A percentile compares a stretch with the other conserved stretches of the same genome.
These are phyloP conservation scores for Cyclotella distinguenda DNA, from an alignment of 108 stramenopile genomes.

Conservation along the genomic window DNA sequence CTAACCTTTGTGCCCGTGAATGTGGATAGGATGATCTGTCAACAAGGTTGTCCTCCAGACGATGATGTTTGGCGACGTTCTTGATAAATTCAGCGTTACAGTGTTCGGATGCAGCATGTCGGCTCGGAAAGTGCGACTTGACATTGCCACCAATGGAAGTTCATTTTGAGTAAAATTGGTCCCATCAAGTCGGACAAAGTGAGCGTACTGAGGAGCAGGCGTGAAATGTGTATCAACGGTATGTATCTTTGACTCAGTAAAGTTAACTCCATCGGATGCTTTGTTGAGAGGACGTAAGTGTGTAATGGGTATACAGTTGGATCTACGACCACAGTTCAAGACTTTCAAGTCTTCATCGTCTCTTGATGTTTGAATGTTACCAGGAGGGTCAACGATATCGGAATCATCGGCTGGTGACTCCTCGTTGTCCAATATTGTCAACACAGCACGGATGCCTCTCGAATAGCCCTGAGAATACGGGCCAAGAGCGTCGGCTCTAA, in stretches of 20 bases:
- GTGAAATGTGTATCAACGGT: slow-evolving; percentile 12
- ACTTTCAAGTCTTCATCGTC: background rate
- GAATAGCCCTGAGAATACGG: slow-evolving; percentile 20
- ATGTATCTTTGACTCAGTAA: slow-evolving; percentile 1
- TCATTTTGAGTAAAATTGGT: slow-evolving; percentile 20
- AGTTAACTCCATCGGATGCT: background rate
- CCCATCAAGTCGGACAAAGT: slow-evolving; percentile 25
- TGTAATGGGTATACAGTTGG: slow-evolving; percentile 27
- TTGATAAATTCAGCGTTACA: slow-evolving; percentile 4
- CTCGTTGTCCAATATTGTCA: background rate
- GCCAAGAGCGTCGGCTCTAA: slow-evolving; percentile 29
- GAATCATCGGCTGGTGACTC: background rate
- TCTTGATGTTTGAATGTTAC: background rate
- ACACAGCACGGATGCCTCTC: slow-evolving; percentile 9
- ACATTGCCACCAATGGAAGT: slow-evolving; percentile 9
- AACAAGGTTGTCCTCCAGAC: slow-evolving; percentile 29
- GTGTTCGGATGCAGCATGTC: slow-evolving; percentile 15
- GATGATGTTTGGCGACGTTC: slow-evolving; percentile 13
- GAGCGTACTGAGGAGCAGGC: slow-evolving; percentile 18
- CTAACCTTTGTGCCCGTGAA: slow-evolving; percentile 23
- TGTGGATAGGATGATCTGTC: slow-evolving; percentile 21
- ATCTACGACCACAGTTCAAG: slow-evolving; percentile 9
- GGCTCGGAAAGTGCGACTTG: background rate
- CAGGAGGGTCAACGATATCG: slow-evolving; percentile 4
- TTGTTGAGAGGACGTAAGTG: background rate